A percentile compares a stretch with the other conserved stretches of the same genome.
These are phyloP conservation scores for Leptosphaerulina australis DNA, from an alignment of 2,329 filamentous ascomycete genomes.

Conservation along the genomic window DNA sequence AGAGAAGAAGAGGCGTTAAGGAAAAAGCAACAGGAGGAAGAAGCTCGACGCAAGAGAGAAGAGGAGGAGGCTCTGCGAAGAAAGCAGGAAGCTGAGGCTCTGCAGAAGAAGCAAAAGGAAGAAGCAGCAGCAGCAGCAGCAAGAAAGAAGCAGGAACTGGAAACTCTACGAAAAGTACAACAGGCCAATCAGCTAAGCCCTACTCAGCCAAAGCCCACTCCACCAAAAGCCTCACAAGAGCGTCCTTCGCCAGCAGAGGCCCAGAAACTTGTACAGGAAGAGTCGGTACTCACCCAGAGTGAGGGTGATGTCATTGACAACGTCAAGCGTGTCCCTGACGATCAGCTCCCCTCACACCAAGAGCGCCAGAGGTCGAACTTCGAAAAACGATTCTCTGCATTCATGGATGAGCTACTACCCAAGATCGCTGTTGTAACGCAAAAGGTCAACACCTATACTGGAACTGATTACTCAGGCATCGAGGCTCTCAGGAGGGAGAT, in stretches of 20 bases:
- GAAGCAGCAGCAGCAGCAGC: slow-evolving; percentile 24
- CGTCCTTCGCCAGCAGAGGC: slow-evolving; percentile 3
- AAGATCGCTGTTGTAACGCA: slow-evolving; percentile 85
- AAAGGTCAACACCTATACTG: slow-evolving; percentile 90
- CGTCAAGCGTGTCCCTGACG: slow-evolving; percentile 44
- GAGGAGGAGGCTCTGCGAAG: slow-evolving; percentile 12
- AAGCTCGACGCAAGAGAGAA: slow-evolving; percentile 20
- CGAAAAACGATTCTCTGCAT: slow-evolving; percentile 66
- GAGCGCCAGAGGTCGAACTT: slow-evolving; percentile 62
- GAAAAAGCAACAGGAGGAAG: slow-evolving; percentile 17
- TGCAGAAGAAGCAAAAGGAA: slow-evolving; percentile 15
- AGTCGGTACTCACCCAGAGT: slow-evolving; percentile 8
- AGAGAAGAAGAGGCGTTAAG: slow-evolving; percentile 22
- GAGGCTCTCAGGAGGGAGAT: slow-evolving; percentile 84
- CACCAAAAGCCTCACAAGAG: too few species aligned
- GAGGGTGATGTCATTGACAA: slow-evolving; percentile 31
- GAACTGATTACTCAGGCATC: slow-evolving; percentile 83
- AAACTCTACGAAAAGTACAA: slow-evolving; percentile 5
- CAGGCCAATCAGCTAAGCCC: neutral
- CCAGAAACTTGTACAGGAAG: slow-evolving; percentile 12
- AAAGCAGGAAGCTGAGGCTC: slow-evolving; percentile 22
- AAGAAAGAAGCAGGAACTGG: slow-evolving; percentile 15
- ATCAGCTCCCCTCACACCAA: slow-evolving; percentile 59
- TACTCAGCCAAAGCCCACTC: neutral
- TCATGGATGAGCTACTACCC: slow-evolving; percentile 90